Evolutionary conservation across 2,329 filamentous ascomycete species (phyloP), one percentile per base, ranked within the genome.

Genomic region (Fusarium sp.): DNA sequence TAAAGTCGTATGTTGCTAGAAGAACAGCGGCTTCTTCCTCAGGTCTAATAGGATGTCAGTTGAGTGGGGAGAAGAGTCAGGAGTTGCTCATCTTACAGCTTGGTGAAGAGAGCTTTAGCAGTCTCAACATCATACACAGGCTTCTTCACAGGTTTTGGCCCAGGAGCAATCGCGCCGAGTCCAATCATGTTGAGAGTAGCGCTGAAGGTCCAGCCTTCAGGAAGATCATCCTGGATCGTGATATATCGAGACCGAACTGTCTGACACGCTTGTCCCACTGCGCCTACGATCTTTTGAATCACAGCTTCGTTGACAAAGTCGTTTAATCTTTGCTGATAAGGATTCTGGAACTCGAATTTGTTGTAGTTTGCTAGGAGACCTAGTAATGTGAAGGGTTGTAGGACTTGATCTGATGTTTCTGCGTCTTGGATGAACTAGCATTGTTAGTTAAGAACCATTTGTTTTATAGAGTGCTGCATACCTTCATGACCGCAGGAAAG

Each of bases 321-420:
- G 76, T 95, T 94, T 20, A 99, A 87, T 33, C 95, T 93, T 70
- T 97, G 85, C 76, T 96, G 92, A 77, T 99, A 99, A 1, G 95
- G 95, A 76, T 99, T 99, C 80, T 97, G 95, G 63, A 97, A 95
- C 81, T 99, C 96, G 78, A 99, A 99, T 81, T 98, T 99, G 87
- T 99, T 98, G 87, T 98, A 98, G 83, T 98, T 99, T 72, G 94
- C 93, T 58, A 99, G 85, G 7, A 98, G 86, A 17, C 95, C 95
- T 25, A 98, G 86, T 14, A 98, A 88, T 18, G 92, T 89, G 74
- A 98, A 94, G 1, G 95, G 92, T 65, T 93, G 89, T 46, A 94
- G 88, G 64, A 89, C 89, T 76, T 87, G 86, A 22, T 86, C 83
- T 38, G 89, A 85, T 29, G 87, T 86, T 68, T 94, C 91, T 47